These are phyloP conservation scores for Exutisphaerella laricina DNA, from an alignment of 2,329 filamentous ascomycete genomes.

Conservation along the genomic window DNA sequence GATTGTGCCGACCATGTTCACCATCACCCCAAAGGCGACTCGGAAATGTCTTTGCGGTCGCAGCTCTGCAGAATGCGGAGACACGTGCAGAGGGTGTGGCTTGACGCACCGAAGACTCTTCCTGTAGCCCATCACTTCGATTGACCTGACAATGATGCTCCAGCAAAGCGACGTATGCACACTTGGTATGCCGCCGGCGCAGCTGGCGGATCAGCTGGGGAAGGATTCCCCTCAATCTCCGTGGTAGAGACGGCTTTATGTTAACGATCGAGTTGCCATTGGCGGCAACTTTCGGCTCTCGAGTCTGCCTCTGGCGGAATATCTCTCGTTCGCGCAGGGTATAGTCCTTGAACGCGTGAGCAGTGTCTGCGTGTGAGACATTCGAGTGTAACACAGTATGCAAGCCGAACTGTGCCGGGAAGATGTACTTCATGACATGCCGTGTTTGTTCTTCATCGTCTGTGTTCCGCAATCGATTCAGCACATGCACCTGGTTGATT, in stretches of 20 bases:
- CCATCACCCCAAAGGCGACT: conserved; percentile 65
- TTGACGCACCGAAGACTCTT: conserved; percentile 52
- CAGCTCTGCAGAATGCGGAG: conserved; percentile 80
- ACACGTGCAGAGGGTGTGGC: conserved; percentile 64
- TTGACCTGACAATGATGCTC: conserved; percentile 69
- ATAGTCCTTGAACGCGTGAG: conserved; percentile 76
- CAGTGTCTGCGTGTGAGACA: conserved; percentile 59
- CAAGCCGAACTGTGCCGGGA: conserved; percentile 81
- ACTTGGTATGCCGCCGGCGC: conserved; percentile 65
- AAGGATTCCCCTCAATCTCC: conserved; percentile 58
- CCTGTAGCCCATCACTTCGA: neutral
- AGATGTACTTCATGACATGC: conserved; percentile 85
- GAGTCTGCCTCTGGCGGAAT: conserved; percentile 14
- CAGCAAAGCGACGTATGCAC: conserved; percentile 73
- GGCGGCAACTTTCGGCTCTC: neutral
- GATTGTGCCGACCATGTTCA: conserved; percentile 54
- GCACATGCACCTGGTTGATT: conserved; percentile 72
- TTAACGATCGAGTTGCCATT: conserved; percentile 34
- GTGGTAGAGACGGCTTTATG: conserved; percentile 41
- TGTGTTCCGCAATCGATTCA: conserved; percentile 62
- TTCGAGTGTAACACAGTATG: conserved; percentile 85
- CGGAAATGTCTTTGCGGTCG: conserved; percentile 67
- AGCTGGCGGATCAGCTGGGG: conserved; percentile 60
- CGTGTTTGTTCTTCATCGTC: conserved; percentile 51
- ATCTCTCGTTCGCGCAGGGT: conserved; percentile 82